Conservation (phyloP, 2,329 filamentous ascomycete genomes). For the Cadophora luteo-olivacea region DNA sequence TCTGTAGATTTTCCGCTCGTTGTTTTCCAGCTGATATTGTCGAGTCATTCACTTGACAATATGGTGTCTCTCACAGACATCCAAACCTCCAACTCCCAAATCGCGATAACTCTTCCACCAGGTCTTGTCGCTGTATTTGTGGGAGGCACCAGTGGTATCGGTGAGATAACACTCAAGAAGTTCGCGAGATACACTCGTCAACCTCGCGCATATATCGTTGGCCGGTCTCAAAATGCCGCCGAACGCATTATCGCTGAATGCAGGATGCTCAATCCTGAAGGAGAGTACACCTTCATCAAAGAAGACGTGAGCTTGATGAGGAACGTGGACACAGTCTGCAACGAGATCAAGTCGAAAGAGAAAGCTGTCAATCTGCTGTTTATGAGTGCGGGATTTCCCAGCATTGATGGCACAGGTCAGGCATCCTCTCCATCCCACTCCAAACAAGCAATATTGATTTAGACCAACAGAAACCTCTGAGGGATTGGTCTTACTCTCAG, state of each 20-base stretch:
- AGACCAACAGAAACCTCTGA: slow-evolving; percentile 57
- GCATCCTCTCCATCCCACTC: background rate
- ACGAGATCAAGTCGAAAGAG: slow-evolving; percentile 52
- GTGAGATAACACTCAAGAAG: slow-evolving; percentile 52
- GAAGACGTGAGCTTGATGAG: slow-evolving; percentile 56
- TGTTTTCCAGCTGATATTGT: background rate
- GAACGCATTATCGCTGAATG: slow-evolving; percentile 50
- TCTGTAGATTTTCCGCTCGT: background rate
- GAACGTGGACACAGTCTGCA: slow-evolving; percentile 55
- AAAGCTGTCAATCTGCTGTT: slow-evolving; percentile 53
- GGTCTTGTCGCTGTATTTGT: slow-evolving; percentile 56
- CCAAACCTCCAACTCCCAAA: slow-evolving; percentile 47
- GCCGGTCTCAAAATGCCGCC: slow-evolving; percentile 48
- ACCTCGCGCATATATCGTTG: slow-evolving; percentile 58
- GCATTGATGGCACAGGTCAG: slow-evolving; percentile 37
- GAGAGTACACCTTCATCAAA: slow-evolving; percentile 54
- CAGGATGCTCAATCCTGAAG: slow-evolving; percentile 50
- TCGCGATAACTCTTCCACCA: slow-evolving; percentile 43
- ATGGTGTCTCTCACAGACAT: slow-evolving; percentile 44
- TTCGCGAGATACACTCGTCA: slow-evolving; percentile 49
- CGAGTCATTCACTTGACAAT: background rate
- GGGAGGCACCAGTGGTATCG: slow-evolving; percentile 60
- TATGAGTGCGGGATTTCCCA: slow-evolving; percentile 48
- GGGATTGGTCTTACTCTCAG: slow-evolving; percentile 56
- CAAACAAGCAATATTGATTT: background rate